Evolutionary conservation across 176 grass and related monocot species (phyloP), one percentile per base, ranked within the genome.

Genomic region (Oryza officinalis): DNA sequence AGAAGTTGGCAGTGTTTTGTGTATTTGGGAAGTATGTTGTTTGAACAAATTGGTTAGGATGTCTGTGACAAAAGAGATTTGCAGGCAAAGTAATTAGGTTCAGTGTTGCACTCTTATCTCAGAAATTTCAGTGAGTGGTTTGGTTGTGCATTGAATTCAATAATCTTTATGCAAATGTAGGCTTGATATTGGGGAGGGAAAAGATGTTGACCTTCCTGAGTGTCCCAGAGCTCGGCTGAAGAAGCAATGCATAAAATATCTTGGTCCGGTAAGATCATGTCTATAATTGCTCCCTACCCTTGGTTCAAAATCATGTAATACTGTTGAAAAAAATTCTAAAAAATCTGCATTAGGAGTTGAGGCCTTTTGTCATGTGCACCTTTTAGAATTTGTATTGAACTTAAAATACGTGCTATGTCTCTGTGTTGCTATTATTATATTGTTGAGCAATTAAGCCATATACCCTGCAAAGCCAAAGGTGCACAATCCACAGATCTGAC

Each of bases 121-220:
- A 49, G 43, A 27, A 64, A 49, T 23, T 71, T 27, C 30, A 37
- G 71, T 37, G 63, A 13, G 14, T 31, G 18, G 8, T 47, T 78
- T 61, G 20, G 60, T 31, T 66, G 4, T 15, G 71, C 13, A 3
- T 15, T 38, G 12, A 20, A 30, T 77, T 52, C 18, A 68, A 27
- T 65, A 14, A 13, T 52, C 23, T 13, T 68, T 31, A 17, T 54
- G 32, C 60, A 61, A 43, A 44, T 92, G 73, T 33, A 98, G 96
- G 96, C 79, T 98, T 64, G 93, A 98, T 90, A 78, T 94, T 86
- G 96, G 96, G 70, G 89, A 92, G 11, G 96, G 96, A 67, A 94
- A 90, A 69, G 89, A 98, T 40, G 64, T 90, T 22, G 93, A 98
- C 80, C 91, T 98, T 68, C 64, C 87, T 35, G 75, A 82, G 5